These are phyloP conservation scores for Ascochyta koolunga DNA, from an alignment of 2,329 filamentous ascomycete species.

Conservation along the genomic window DNA sequence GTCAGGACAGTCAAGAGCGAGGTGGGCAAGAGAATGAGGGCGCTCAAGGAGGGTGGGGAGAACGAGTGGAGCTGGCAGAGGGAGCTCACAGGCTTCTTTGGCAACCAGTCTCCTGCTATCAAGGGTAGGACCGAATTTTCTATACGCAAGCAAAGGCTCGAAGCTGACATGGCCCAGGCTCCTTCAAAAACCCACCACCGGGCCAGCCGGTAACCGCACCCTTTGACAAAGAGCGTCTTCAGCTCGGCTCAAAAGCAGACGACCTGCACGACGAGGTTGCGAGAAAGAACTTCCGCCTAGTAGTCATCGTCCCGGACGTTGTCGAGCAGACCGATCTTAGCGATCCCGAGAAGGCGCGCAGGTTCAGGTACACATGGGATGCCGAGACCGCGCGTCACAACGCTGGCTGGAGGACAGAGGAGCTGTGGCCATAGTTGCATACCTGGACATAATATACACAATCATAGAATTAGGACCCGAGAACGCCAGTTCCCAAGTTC, in stretches of 20 bases:
- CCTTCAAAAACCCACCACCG: conserved; percentile 64
- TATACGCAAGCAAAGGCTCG: not conserved
- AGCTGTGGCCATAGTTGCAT: conserved; percentile 47
- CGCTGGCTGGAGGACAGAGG: conserved; percentile 63
- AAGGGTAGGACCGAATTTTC: conserved; percentile 58
- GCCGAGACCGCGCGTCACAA: conserved; percentile 46
- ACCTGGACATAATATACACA: not conserved
- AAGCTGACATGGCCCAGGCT: conserved; percentile 54
- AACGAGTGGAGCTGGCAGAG: conserved; percentile 75
- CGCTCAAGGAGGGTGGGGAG: conserved; percentile 51
- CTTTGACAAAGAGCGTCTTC: conserved; percentile 52
- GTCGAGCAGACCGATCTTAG: conserved; percentile 77
- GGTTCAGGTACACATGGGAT: conserved; percentile 72
- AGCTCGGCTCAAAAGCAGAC: conserved; percentile 68
- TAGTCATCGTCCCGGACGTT: conserved; percentile 81
- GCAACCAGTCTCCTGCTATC: conserved; percentile 82
- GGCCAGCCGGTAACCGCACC: conserved; percentile 54
- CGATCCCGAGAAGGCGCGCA: conserved; percentile 65
- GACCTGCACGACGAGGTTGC: conserved; percentile 74
- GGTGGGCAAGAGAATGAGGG: conserved; percentile 68
- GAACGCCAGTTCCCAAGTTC: too few relatives aligned
- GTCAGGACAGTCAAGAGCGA: conserved; percentile 65
- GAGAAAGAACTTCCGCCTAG: conserved; percentile 79
- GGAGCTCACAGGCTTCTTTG: conserved; percentile 87
- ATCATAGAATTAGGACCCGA: too few relatives aligned